Percentiles rank a stretch among this genome's conserved stretches.
These are phyloP conservation scores for Fraxinus americana DNA, from an alignment of 257 asterid species.

Conservation along the genomic window DNA sequence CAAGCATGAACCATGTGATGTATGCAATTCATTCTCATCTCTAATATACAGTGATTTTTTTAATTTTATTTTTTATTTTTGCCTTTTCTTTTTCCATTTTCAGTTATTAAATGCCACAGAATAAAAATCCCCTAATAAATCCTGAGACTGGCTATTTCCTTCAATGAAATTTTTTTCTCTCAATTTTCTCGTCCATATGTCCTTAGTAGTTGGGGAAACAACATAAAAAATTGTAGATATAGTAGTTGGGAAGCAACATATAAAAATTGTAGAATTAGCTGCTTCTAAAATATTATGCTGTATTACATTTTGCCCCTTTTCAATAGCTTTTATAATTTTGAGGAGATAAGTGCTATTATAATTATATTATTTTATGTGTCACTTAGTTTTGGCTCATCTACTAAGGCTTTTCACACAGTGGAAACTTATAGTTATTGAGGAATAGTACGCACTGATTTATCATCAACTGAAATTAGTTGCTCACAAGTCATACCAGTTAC, in stretches of 20 bases:
- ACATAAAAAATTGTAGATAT: not conserved
- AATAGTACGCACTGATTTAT: slow-evolving; percentile 6
- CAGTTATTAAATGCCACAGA: not conserved
- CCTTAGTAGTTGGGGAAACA: slow-evolving; percentile 4
- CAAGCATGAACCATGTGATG: slow-evolving; percentile 13
- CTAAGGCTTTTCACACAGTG: slow-evolving; percentile 13
- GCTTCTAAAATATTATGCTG: not conserved
- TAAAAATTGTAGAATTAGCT: not conserved
- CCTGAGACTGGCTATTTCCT: slow-evolving; percentile 1
- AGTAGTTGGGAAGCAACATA: too few relatives aligned
- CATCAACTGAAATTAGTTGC: slow-evolving; percentile 21
- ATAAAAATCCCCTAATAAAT: not conserved
- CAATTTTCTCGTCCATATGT: slow-evolving; percentile 16
- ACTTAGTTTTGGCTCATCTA: slow-evolving; percentile 11
- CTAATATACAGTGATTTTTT: not conserved
- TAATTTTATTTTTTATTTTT: not conserved
- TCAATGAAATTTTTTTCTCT: slow-evolving; percentile 9
- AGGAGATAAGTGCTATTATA: slow-evolving; percentile 1
- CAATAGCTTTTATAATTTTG: not conserved
- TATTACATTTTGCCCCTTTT: not conserved
- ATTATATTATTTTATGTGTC: slow-evolving; percentile 4
- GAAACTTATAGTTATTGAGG: not conserved
- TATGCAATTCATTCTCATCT: not conserved
- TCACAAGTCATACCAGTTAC: slow-evolving; percentile 5
- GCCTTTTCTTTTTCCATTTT: not conserved